A percentile compares a stretch with the other conserved stretches of the same genome.
Conservation (phyloP, 78 protist species). For the Cavenderia fasciculata region DNA sequence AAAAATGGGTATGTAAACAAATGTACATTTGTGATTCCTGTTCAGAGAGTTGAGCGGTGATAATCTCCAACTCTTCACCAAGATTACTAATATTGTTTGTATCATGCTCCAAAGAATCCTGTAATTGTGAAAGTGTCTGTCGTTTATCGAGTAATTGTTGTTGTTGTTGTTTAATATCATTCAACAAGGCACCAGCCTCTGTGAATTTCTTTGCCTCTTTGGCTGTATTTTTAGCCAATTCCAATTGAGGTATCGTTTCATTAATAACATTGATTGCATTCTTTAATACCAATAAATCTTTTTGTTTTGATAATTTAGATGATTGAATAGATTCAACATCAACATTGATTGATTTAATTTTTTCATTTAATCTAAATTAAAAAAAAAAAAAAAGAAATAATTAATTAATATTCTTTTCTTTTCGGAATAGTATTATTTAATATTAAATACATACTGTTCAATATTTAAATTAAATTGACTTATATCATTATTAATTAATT, state of each 20-base stretch:
- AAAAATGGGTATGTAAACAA: neutral
- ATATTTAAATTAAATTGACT: neutral
- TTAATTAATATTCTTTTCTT: too few relatives aligned
- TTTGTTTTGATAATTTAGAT: neutral
- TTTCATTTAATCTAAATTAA: neutral
- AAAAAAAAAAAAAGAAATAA: neutral
- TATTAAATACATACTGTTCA: neutral
- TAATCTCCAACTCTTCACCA: neutral
- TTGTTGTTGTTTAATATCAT: constrained; percentile 50
- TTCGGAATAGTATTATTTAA: neutral
- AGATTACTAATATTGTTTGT: neutral
- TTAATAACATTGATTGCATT: constrained; percentile 3
- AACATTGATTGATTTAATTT: neutral
- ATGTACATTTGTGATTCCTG: neutral
- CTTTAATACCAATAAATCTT: constrained; percentile 13
- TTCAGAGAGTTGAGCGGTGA: neutral
- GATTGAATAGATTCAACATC: constrained; percentile 11
- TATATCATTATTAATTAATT: neutral
- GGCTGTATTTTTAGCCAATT: constrained; percentile 26
- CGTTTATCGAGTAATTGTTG: constrained; percentile 31
- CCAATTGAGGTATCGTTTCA: constrained; percentile 44
- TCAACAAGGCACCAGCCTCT: constrained; percentile 31
- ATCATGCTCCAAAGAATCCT: neutral
- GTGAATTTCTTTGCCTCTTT: constrained; percentile 46
- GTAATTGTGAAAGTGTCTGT: neutral